Evolutionary conservation across 148 eudicot genomes (phyloP), one percentile per base, ranked within the genome.

Genomic region (Vaccinium vitisidaea): DNA sequence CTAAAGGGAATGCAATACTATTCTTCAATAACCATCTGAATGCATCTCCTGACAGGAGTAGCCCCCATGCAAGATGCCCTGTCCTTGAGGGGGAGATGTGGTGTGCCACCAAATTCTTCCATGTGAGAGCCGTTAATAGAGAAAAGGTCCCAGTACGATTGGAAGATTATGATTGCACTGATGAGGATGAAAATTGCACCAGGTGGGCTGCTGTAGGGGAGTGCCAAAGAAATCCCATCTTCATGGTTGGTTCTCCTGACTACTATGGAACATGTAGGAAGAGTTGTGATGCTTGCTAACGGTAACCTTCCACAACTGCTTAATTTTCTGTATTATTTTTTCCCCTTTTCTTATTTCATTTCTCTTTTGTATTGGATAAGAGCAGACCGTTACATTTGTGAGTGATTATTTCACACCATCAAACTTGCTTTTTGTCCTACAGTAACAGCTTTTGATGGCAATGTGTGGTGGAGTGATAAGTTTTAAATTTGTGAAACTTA

Each of bases 181-280:
- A 96, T 90, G 98, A 95, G 90, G 95, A 94, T 79, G 98, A 95
- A 14, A 94, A 84, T 55, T 96, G 99, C 81, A 87, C 97, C 58
- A 88, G 84, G 54, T 96, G 99, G 99, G 99, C 98, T 86, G 93
- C 94, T 9, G 59, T 71, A 7, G 99, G 99, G 23, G 99, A 95
- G 91, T 96, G 99, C 75, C 55, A 90, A 61, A 90, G 87, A 71
- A 96, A 96, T 86, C 91, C 98, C 0, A 91, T 94, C 15, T 96
- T 90, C 89, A 96, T 96, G 99, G 83, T 96, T 86, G 99, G 99
- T 78, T 91, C 98, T 67, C 95, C 97, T 58, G 99, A 96, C 90
- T 96, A 96, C 53, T 96, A 93, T 25, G 98, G 99, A 36, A 94
- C 99, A 1, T 96, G 99, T 82, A 95, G 98, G 90, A 95, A 89